phyloP scores from a whole-genome alignment of 2,329 filamentous ascomycete genomes.

The Dothiorella sarmentorum region DNA sequence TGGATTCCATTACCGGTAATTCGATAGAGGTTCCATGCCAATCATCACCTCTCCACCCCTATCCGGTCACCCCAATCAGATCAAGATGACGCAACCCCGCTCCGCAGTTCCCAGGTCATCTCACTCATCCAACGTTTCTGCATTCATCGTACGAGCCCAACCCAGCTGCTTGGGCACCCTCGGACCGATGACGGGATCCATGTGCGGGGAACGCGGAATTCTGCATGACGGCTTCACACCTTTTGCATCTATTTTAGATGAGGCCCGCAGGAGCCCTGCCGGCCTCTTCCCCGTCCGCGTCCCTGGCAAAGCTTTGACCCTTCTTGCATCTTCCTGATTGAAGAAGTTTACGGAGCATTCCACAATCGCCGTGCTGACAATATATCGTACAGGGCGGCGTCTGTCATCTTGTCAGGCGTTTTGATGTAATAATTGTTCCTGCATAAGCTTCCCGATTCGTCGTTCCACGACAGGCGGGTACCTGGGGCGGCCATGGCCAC shows the following conservation, averaged over 20 bases:
- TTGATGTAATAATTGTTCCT: background rate
- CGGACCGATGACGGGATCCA: background rate
- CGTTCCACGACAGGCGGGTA: conserved; percentile 9
- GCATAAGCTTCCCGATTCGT: background rate
- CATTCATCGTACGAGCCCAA: background rate
- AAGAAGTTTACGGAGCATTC: background rate
- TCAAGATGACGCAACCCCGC: background rate
- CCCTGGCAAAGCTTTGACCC: background rate
- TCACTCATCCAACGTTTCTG: background rate
- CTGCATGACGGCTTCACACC: background rate
- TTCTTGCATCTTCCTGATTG: background rate
- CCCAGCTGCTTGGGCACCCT: background rate
- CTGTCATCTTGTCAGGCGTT: conserved; percentile 9
- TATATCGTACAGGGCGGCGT: background rate
- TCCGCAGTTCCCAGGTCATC: background rate
- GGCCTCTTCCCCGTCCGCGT: background rate
- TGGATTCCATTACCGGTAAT: background rate
- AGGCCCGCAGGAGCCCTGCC: no score
- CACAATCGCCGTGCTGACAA: background rate
- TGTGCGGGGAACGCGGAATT: background rate
- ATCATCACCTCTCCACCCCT: background rate
- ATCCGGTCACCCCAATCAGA: background rate
- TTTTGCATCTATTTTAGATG: background rate
- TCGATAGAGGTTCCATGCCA: background rate
- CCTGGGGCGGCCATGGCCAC: background rate